phyloP scores from a whole-genome alignment of 805 yeast genomes.

The Citeromyces matritensis region DNA sequence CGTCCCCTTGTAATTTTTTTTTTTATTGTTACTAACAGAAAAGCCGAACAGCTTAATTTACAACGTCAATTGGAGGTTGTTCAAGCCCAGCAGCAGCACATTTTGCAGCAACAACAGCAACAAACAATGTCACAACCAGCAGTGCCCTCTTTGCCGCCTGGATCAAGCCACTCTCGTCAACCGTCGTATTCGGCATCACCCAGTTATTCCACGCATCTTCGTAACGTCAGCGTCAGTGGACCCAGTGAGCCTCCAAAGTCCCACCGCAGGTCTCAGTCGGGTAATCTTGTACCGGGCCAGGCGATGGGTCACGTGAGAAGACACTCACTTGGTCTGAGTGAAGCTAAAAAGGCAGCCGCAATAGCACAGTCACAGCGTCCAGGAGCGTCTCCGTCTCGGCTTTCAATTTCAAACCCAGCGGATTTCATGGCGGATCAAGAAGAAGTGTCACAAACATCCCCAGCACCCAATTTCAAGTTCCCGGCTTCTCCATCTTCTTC shows the following conservation, averaged over 20 bases:
- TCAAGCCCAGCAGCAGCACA: constrained; percentile 85
- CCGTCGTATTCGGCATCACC: constrained; percentile 4
- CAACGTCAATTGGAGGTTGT: constrained; percentile 89
- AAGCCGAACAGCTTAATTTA: constrained; percentile 70
- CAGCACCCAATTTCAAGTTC: constrained; percentile 34
- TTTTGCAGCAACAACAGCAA: constrained; percentile 56
- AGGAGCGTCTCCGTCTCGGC: constrained; percentile 16
- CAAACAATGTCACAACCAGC: constrained; percentile 11
- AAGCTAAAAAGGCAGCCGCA: constrained; percentile 96
- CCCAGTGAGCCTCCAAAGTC: constrained; percentile 4
- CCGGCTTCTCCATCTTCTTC: constrained; percentile 22
- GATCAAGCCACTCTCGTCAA: constrained; percentile 6
- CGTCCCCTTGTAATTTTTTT: constrained; percentile 5
- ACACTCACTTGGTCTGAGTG: constrained; percentile 82
- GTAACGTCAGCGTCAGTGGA: constrained; percentile 11
- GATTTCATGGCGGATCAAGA: constrained; percentile 3
- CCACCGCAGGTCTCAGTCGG: constrained; percentile 31
- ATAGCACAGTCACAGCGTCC: constrained; percentile 64
- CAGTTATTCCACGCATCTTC: constrained; percentile 8
- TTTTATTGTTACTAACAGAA: constrained; percentile 1
- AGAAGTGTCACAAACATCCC: constrained; percentile 5
- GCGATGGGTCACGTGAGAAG: constrained; percentile 73
- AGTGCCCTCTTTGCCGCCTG: constrained; percentile 6
- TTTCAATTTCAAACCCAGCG: constrained; percentile 5
- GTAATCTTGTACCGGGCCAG: constrained; percentile 5